Evolutionary conservation across 495 filamentous ascomycete genomes (phyloP), one percentile per base, ranked within the genome.

Genomic region (Penicillium mononematosum): DNA sequence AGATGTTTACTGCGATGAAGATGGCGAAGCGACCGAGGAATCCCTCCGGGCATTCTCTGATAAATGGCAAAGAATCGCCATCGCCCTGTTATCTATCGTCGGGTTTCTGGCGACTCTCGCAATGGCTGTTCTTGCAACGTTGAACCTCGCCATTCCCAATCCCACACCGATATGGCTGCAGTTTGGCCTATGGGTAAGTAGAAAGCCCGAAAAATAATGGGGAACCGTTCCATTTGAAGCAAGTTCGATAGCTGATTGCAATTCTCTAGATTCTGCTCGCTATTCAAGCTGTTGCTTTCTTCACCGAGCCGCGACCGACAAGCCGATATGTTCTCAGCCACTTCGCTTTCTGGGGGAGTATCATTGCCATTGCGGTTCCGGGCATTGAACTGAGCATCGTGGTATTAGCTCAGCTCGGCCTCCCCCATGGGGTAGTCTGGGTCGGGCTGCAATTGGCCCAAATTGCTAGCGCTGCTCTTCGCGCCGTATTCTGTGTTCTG

Each of bases 161-260:
- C 60, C 50, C 19, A 63, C 27, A 51, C 60, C 45, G 16, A 39
- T 65, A 17, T 78, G 75, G 75, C 44, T 76, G 1, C 65, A 70
- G 29, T 63, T 71, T 34, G 69, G 58, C 2, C 56, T 64, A n/a
- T 78, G 75, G 74, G 73, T 71, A 64, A 47, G 72, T 69, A 43
- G 29, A 55, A 19, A 52, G 1, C 12, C 19, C 12, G 1, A 32
- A 27, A 12, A 27, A 24, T 6, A 25, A 25, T 25, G 24, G 6
- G 24, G 24, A 42, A n/a, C 5, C 5, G 2, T 11, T 20, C 11
- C 0, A 4, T 50, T 47, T 43, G 12, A 12, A 46, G 20, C 9
- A 16, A 45, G 45, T 6, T 45, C 4, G 29, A 19, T 9, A 27
- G 9, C 17, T 12, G 9, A 27, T 27, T 42, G 6, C 42, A 7